Evolutionary conservation across 495 filamentous ascomycete genomes (phyloP).

Genomic region (Usnea hakonensis): DNA sequence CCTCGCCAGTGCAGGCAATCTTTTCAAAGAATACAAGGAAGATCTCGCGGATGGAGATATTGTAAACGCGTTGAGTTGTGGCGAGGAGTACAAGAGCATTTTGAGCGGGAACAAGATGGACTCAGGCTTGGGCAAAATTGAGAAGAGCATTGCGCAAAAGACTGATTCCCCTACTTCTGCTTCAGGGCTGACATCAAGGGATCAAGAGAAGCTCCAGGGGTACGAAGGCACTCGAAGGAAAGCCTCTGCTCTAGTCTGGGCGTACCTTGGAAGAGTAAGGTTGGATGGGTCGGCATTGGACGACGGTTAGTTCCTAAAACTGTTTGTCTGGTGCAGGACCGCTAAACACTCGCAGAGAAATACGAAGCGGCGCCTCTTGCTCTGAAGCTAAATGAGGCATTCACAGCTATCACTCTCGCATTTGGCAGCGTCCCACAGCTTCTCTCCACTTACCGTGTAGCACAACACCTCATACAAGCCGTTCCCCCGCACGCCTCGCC

Average conservation of each 20-base stretch:
- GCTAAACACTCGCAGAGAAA: constrained; percentile 41
- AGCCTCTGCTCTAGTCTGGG: constrained; percentile 85
- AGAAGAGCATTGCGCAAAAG: constrained; percentile 62
- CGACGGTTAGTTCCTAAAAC: constrained; percentile 49
- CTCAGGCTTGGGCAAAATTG: constrained; percentile 67
- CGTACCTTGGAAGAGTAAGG: constrained; percentile 82
- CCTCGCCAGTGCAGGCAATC: constrained; percentile 81
- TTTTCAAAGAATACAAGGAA: constrained; percentile 88
- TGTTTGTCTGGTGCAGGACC: not conserved
- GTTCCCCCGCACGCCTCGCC: constrained; percentile 74
- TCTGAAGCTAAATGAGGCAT: constrained; percentile 74
- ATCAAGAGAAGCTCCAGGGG: constrained; percentile 59
- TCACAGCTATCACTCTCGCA: constrained; percentile 76
- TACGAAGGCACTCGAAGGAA: constrained; percentile 71
- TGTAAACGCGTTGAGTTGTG: constrained; percentile 69
- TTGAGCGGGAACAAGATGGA: constrained; percentile 69
- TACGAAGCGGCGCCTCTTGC: constrained; percentile 80
- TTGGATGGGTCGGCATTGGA: constrained; percentile 63
- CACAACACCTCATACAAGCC: constrained; percentile 85
- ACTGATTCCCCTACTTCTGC: constrained; percentile 40
- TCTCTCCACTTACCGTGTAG: constrained; percentile 69
- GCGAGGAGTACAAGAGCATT: constrained; percentile 68
- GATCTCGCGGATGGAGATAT: constrained; percentile 71
- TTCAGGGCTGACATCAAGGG: constrained; percentile 58
- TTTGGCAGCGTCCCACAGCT: constrained; percentile 78